Evolutionary conservation across 148 eudicot genomes (phyloP).

Genomic region (Rhododendron ovatum): DNA sequence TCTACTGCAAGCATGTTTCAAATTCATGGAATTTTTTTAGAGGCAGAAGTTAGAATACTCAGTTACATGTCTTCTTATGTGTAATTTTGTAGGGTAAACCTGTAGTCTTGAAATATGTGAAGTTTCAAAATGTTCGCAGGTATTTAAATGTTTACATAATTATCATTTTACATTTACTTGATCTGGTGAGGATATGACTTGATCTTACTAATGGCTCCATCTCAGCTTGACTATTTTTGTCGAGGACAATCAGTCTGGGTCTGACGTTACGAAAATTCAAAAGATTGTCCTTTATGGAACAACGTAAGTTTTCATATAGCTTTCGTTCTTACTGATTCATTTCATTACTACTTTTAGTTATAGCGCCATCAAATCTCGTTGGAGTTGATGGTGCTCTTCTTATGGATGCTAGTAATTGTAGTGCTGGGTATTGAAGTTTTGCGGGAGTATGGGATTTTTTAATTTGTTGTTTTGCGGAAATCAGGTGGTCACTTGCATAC

Average conservation of each 20-base stretch:
- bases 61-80: not conserved
- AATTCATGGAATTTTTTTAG: not conserved
- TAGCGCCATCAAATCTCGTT: not conserved
- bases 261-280: conserved; percentile 76
- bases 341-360: not conserved
- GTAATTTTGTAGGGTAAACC: conserved; percentile 68
- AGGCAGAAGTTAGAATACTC: not conserved
- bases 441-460: not conserved
- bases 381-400: not conserved
- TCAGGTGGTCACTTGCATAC: not conserved
- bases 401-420: not conserved
- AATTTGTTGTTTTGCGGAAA: not conserved
- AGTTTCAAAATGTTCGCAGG: conserved; percentile 99
- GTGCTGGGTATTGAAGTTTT: conserved; percentile 3
- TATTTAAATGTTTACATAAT: conserved; percentile 20
- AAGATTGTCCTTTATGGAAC: conserved; percentile 81
- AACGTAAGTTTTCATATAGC: conserved; percentile 62
- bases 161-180: not conserved
- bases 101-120: conserved; percentile 79
- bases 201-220: conserved; percentile 20
- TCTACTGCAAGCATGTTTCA: conserved; percentile 13
- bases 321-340: not conserved
- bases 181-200: conserved; percentile 2
- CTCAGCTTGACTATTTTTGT: conserved; percentile 91
- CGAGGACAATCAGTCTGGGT: conserved; percentile 91